phyloP scores from a whole-genome alignment of 2,329 filamentous ascomycete genomes.

The Mariannaea sp. region DNA sequence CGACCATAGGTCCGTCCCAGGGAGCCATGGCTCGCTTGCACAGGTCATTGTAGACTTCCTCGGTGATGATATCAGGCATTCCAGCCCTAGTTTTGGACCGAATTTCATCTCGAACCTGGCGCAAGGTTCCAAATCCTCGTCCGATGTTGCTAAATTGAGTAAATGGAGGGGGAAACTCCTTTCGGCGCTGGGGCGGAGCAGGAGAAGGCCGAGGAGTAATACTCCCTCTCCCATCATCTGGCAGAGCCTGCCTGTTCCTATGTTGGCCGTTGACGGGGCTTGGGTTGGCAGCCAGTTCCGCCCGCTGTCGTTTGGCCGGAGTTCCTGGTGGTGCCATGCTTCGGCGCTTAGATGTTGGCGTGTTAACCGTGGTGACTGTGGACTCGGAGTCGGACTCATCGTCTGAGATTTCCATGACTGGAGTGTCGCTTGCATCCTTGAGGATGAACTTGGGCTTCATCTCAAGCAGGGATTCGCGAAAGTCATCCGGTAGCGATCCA shows the following conservation, averaged over 20 bases:
- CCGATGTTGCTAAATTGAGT: conserved; percentile 46
- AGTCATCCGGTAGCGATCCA: conserved; percentile 54
- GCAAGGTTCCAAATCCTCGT: conserved; percentile 51
- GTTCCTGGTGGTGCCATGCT: conserved; percentile 37
- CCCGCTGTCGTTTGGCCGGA: conserved; percentile 43
- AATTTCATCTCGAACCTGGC: conserved; percentile 60
- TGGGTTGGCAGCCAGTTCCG: conserved; percentile 24
- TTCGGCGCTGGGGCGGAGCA: conserved; percentile 15
- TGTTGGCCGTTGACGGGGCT: conserved; percentile 11
- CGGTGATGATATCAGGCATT: conserved; percentile 62
- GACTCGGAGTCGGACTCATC: conserved; percentile 46
- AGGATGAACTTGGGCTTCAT: conserved; percentile 55
- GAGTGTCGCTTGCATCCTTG: conserved; percentile 44
- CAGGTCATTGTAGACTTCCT: conserved; percentile 63
- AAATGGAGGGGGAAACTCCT: conserved; percentile 47
- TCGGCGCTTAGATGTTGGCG: conserved; percentile 40
- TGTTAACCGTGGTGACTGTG: conserved; percentile 27
- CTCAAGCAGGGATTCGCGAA: conserved; percentile 53
- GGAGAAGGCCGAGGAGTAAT: conserved; percentile 23
- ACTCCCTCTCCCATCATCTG: conserved; percentile 43
- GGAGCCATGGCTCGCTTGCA: conserved; percentile 60
- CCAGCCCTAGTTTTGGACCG: conserved; percentile 59
- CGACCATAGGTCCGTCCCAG: conserved; percentile 60
- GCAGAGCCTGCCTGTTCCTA: conserved; percentile 41
- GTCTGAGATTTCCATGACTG: conserved; percentile 46